Base-by-base conservation (phyloP, 148 eudicot genomes). In the Fagopyrum tataricum region DNA sequence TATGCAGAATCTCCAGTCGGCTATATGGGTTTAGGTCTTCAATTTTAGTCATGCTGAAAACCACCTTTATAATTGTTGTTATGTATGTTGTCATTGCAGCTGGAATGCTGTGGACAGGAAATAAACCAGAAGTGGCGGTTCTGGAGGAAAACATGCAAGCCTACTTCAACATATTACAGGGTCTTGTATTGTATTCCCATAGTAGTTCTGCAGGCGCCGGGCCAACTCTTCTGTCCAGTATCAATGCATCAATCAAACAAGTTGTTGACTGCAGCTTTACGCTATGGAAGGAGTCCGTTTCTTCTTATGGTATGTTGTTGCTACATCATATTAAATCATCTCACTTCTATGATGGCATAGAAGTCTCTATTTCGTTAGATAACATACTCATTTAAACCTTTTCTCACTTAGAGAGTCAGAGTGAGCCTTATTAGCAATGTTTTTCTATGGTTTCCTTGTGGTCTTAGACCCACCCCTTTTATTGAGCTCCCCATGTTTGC, bases 51-150 rank as follows among this genome's bases (percentile, higher is more conserved):
- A 14, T 31, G 42, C 18, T 64, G 43, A 61, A 14, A 31, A 18
- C 15, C 6, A 43, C 18, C 18, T 39, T 64, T 37, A 5, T 64
- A 64, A 37, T 37, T 31, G 13, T 4, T 64, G 18, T 15, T 37
- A 64, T 64, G 69, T 62, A 37, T 64, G 43, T 39, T 64, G 39
- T 64, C 47, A 56, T 71, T 85, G 79, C 87, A 89, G 98, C 87
- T 77, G 97, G 98, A 77, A 89, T 94, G 90, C 89, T 91, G 58
- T 94, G 86, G 80, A 79, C 87, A 47, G 97, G 91, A 79, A 90
- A 83, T 62, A 81, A 74, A 71, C 84, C 86, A 24, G 89, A 81
- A 82, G 85, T 81, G 51, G 85, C 84, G 79, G 87, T 76, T 51
- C 86, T 95, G 42, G 97, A 88, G 83, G 93, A 95, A 78, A 95